Evolutionary conservation across 305 asterid genomes (phyloP).

Genomic region (Fraxinus latifolia): DNA sequence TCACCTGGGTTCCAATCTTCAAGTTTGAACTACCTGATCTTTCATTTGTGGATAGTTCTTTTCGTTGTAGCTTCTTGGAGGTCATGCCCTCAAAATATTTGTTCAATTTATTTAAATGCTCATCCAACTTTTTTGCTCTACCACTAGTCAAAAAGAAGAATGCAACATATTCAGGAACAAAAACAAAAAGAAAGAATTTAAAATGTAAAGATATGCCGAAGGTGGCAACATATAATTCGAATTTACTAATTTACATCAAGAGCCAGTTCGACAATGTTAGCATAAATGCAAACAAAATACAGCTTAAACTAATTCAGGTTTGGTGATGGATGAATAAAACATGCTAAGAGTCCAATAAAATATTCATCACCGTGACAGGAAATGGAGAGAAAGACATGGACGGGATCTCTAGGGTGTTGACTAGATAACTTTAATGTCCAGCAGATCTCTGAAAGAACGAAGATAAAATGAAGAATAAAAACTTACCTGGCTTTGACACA

Average conservation of each 20-base stretch:
- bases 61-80: slow-evolving; percentile 73
- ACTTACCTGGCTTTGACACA: slow-evolving; percentile 69
- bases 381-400: not conserved
- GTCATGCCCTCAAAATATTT: slow-evolving; percentile 53
- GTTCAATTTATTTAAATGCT: slow-evolving; percentile 61
- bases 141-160: slow-evolving; percentile 51
- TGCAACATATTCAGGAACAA: slow-evolving; percentile 22
- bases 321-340: not conserved
- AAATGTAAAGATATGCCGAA: not conserved
- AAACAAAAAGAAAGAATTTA: not conserved
- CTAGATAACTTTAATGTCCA: slow-evolving; percentile 1
- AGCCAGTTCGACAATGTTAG: slow-evolving; percentile 4
- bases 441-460: slow-evolving; percentile 11
- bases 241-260: slow-evolving; percentile 10
- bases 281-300: not conserved
- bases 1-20: slow-evolving; percentile 72
- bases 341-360: slow-evolving; percentile 6
- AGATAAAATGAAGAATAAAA: slow-evolving; percentile 12
- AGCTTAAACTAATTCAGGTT: not conserved
- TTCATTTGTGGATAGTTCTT: slow-evolving; percentile 63
- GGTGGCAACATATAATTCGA: not conserved
- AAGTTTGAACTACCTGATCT: slow-evolving; percentile 60
- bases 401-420: not conserved
- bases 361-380: not conserved
- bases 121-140: slow-evolving; percentile 75